Evolutionary conservation across 78 protist genomes (phyloP).

Genomic region (Dictyostelium brefeldianum): DNA sequence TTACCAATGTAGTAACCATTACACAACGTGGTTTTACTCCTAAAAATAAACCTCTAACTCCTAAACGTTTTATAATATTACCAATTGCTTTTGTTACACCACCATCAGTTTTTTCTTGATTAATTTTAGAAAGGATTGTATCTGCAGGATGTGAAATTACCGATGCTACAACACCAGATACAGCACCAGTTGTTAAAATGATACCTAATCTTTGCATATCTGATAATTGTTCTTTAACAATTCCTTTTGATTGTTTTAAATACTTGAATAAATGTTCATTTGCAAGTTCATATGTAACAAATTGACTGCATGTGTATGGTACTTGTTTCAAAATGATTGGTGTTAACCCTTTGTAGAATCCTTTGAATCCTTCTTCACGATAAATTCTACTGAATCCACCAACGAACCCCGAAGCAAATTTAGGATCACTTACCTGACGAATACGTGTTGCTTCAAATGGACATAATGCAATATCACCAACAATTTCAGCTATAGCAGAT

Average conservation of each 20-base stretch:
- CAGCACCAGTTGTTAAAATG: conserved; percentile 92
- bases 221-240: conserved; percentile 24
- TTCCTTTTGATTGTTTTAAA: background rate
- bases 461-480: conserved; percentile 92
- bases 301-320: conserved; percentile 95
- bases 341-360: conserved; percentile 64
- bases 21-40: conserved; percentile 79
- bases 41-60: conserved; percentile 64
- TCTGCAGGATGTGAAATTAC: conserved; percentile 98
- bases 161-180: conserved; percentile 94
- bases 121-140: conserved; percentile 86
- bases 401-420: conserved; percentile 46
- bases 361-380: conserved; percentile 55
- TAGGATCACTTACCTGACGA: conserved; percentile 77
- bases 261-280: conserved; percentile 67
- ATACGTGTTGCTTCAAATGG: conserved; percentile 90
- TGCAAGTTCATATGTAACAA: conserved; percentile 83
- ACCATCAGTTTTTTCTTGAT: conserved; percentile 78
- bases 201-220: conserved; percentile 85
- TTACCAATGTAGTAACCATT: conserved; percentile 75
- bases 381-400: conserved; percentile 37
- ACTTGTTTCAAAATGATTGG: conserved; percentile 95
- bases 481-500: conserved; percentile 88
- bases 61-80: conserved; percentile 54
- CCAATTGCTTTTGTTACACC: conserved; percentile 68